These are phyloP conservation scores for Actinidia arguta DNA, from an alignment of 179 eudicot species.

Conservation along the genomic window DNA sequence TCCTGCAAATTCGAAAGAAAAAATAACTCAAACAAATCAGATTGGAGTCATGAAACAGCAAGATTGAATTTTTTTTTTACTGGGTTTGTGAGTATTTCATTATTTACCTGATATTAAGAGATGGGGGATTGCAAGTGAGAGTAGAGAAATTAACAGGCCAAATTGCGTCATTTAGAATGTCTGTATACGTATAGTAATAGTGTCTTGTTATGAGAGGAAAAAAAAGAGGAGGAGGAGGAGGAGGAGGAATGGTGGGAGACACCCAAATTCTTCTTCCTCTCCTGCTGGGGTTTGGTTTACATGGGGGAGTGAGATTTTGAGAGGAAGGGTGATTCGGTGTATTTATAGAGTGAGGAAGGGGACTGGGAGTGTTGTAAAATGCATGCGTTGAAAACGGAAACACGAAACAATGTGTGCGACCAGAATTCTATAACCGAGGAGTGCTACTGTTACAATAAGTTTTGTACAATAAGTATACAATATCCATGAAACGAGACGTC, in stretches of 20 bases:
- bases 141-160: neutral
- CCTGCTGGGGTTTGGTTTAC: neutral
- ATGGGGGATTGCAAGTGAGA: conserved; percentile 7
- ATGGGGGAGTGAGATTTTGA: neutral
- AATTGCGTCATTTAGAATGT: conserved; percentile 12
- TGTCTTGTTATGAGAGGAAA: neutral
- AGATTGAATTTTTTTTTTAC: neutral
- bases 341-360: neutral
- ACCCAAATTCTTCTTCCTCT: neutral
- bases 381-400: too few species aligned
- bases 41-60: neutral
- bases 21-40: neutral
- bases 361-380: too few species aligned
- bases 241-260: neutral
- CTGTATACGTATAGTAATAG: neutral
- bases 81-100: neutral
- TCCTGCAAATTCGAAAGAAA: conserved; percentile 26
- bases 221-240: neutral
- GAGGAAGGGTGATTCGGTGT: neutral
- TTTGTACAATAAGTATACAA: too few species aligned
- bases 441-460: too few species aligned
- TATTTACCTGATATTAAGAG: conserved; percentile 29
- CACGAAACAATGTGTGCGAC: too few species aligned
- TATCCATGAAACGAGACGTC: too few species aligned
- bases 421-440: too few species aligned